These are phyloP conservation scores for Yamadazyma dendronema DNA, from an alignment of 1,139 yeast genomes.

Conservation along the genomic window DNA sequence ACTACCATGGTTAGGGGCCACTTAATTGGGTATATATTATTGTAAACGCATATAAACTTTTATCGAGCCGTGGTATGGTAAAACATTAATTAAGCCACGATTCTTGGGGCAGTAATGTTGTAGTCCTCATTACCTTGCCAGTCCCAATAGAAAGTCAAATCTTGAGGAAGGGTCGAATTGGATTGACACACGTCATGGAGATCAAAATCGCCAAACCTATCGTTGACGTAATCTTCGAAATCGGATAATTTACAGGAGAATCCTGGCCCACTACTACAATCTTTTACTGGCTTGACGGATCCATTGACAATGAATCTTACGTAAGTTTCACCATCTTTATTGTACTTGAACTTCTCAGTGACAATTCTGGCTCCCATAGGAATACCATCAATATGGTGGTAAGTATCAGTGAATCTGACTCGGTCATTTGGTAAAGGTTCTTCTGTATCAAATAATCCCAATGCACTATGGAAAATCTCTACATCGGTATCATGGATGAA, in stretches of 20 bases:
- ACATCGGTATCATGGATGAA: constrained; percentile 62
- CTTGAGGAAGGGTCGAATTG: constrained; percentile 18
- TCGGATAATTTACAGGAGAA: constrained; percentile 51
- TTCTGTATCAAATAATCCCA: constrained; percentile 43
- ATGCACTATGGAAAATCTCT: constrained; percentile 47
- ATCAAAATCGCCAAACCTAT: constrained; percentile 29
- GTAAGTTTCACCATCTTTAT: constrained; percentile 27
- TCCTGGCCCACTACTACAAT: constrained; percentile 55
- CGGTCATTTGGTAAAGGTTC: constrained; percentile 31
- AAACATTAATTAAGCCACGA: constrained; percentile 12
- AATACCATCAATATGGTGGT: constrained; percentile 45
- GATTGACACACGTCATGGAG: constrained; percentile 32
- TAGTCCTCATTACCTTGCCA: constrained; percentile 16
- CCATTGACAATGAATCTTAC: constrained; percentile 54
- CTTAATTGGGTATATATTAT: too few relatives aligned
- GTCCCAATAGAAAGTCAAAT: constrained; percentile 37
- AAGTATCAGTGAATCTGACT: constrained; percentile 39
- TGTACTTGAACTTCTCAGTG: constrained; percentile 47
- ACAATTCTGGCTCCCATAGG: constrained; percentile 59
- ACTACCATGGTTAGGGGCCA: too few relatives aligned
- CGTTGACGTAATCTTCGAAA: constrained; percentile 32
- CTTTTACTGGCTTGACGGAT: constrained; percentile 53
- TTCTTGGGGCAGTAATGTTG: constrained; percentile 17
- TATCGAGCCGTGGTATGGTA: too few relatives aligned
- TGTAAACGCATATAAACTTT: too few relatives aligned